Evolutionary conservation across 805 yeast genomes (phyloP).

Genomic region (Debaryomyces prosopidis): DNA sequence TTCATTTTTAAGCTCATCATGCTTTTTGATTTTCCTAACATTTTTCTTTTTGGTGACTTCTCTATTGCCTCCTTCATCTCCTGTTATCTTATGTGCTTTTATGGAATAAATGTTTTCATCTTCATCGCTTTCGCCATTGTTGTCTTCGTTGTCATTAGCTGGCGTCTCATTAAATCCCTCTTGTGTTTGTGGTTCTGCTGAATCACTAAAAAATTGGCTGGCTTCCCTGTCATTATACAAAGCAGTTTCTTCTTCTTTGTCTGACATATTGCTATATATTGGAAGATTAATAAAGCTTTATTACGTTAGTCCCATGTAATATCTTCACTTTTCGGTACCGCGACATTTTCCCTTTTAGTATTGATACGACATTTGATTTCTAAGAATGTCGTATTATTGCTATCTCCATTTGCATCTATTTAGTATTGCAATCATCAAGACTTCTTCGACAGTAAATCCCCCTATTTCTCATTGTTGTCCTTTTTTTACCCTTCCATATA

Average conservation of each 20-base stretch:
- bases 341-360: no score
- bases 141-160: not conserved
- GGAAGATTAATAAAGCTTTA: no score
- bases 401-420: no score
- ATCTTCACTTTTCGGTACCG: no score
- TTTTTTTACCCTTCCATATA: no score
- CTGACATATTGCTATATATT: not conserved
- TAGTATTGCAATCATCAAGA: no score
- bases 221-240: not conserved
- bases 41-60: conserved; percentile 27
- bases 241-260: not conserved
- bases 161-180: not conserved
- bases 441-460: no score
- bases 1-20: conserved; percentile 3
- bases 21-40: conserved; percentile 19
- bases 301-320: no score
- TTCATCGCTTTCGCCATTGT: conserved; percentile 12
- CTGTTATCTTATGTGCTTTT: conserved; percentile 20
- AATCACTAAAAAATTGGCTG: not conserved
- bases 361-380: no score
- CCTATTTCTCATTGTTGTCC: no score
- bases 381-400: no score
- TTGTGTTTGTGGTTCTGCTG: not conserved
- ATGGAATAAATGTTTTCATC: conserved; percentile 25
- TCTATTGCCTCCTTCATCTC: conserved; percentile 1